Evolutionary conservation across 1,139 yeast species (phyloP), one percentile per base, ranked within the genome.

Genomic region (Candida tropicalis): DNA sequence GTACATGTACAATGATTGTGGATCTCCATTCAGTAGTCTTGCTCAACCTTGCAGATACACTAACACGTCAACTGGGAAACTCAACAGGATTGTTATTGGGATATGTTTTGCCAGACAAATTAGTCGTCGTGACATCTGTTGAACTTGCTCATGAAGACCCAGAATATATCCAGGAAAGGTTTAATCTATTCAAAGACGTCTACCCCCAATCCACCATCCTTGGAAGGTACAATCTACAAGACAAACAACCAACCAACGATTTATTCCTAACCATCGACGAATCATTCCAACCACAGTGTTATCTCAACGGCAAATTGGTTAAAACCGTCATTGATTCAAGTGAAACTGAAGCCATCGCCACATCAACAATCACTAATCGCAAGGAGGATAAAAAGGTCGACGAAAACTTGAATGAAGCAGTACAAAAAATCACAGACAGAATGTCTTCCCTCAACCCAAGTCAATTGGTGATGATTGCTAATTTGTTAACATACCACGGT

Each of bases 81-180:
- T 38, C 39, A 3, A 50, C 57, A 43, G 75, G 75, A 0, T 53
- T 67, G 1, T 45, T 70, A 9, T 41, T 69, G 9, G 75, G 75
- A 0, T 42, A 42, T 13, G 27, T 8, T 4, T 46, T 43, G 12
- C 38, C 46, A 16, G 54, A 48, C 6, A 46, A 50, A 5, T 40
- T 54, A 2, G 47, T 49, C 2, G 54, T 60, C 5, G 40, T 47
- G 13, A 56, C 58, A 3, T 55, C 63, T 4, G 65, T 63, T 46
- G 72, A 66, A 41, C 47, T 63, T 6, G 39, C 43, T 18, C 32
- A 17, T 2, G 44, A 66, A 2, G 67, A 69, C 47, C 40, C 46
- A 20, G 58, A 52, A 5, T 68, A 57, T 44, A 54, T 66, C 28
- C 37, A 53, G 15, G 57, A 52, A 27, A 51, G 73, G 40, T 49